Percentiles rank a stretch among this genome's conserved stretches.
These are phyloP conservation scores for Russula sp. DNA, from an alignment of 768 basidiomycete genomes.

Conservation along the genomic window DNA sequence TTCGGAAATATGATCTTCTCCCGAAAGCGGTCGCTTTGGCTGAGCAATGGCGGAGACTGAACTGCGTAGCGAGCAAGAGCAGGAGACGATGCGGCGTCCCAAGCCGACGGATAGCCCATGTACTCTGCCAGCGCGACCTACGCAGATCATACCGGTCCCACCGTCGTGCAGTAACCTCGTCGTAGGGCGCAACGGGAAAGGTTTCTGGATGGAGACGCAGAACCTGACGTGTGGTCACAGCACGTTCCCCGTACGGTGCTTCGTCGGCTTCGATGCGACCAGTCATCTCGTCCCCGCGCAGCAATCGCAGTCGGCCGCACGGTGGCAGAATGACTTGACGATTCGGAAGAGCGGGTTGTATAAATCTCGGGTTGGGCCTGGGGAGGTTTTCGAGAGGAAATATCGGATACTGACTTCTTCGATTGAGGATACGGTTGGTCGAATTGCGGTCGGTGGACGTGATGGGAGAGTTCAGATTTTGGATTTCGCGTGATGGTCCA, in stretches of 20 bases:
- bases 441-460: slow-evolving; percentile 38
- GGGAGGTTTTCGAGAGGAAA: slow-evolving; percentile 36
- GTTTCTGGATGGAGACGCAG: slow-evolving; percentile 40
- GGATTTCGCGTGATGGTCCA: slow-evolving; percentile 35
- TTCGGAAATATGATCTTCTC: slow-evolving; percentile 37
- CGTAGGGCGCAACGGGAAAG: slow-evolving; percentile 37
- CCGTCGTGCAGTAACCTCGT: slow-evolving; percentile 36
- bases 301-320: slow-evolving; percentile 17
- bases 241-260: slow-evolving; percentile 36
- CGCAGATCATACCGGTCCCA: slow-evolving; percentile 32
- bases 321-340: slow-evolving; percentile 30
- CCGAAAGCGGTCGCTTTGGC: slow-evolving; percentile 29
- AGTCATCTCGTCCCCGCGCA: slow-evolving; percentile 17
- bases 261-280: slow-evolving; percentile 37
- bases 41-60: slow-evolving; percentile 9
- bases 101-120: slow-evolving; percentile 31
- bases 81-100: not conserved
- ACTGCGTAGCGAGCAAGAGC: slow-evolving; percentile 4
- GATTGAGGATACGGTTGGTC: slow-evolving; percentile 39
- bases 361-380: slow-evolving; percentile 35
- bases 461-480: slow-evolving; percentile 38
- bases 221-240: slow-evolving; percentile 35
- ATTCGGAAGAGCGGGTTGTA: slow-evolving; percentile 35
- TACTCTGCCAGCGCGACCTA: slow-evolving; percentile 32
- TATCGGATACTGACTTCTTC: slow-evolving; percentile 36